A percentile compares a stretch with the other conserved stretches of the same genome.
These are phyloP conservation scores for Leccinum griseonigrum DNA, from an alignment of 1,284 basidiomycete species.

Conservation along the genomic window DNA sequence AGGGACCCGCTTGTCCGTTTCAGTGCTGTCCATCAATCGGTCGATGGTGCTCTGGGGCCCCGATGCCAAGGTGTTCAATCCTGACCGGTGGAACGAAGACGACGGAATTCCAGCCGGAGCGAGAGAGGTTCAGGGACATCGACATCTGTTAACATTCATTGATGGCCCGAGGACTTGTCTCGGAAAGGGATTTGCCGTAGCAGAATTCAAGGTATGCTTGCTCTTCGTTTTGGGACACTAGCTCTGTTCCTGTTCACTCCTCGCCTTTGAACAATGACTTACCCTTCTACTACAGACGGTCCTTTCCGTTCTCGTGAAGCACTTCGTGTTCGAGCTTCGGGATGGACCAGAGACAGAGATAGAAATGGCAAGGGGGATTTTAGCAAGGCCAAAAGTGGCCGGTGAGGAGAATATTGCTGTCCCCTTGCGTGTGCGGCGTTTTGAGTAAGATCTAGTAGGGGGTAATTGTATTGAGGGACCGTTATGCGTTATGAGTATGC, in stretches of 20 bases:
- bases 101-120: conserved; percentile 20
- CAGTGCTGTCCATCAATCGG: conserved; percentile 44
- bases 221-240: too few species aligned
- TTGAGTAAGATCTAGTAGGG: conserved; percentile 6
- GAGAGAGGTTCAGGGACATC: conserved; percentile 26
- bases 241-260: not conserved
- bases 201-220: conserved; percentile 28
- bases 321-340: conserved; percentile 44
- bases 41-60: conserved; percentile 48
- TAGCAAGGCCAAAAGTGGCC: conserved; percentile 43
- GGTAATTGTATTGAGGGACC: not conserved
- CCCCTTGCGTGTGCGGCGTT: conserved; percentile 38
- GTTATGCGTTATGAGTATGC: too few species aligned
- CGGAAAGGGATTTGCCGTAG: conserved; percentile 32
- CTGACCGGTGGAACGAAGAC: conserved; percentile 39
- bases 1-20: conserved; percentile 41
- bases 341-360: conserved; percentile 42
- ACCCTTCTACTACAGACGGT: conserved; percentile 35
- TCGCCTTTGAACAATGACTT: not conserved
- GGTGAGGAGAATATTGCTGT: conserved; percentile 41
- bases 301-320: conserved; percentile 44
- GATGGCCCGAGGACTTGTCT: conserved; percentile 34
- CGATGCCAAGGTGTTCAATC: conserved; percentile 39
- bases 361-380: conserved; percentile 33
- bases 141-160: conserved; percentile 30